Base-by-base conservation (phyloP, 139 green algal species). In the Chlamydomonas urium region DNA sequence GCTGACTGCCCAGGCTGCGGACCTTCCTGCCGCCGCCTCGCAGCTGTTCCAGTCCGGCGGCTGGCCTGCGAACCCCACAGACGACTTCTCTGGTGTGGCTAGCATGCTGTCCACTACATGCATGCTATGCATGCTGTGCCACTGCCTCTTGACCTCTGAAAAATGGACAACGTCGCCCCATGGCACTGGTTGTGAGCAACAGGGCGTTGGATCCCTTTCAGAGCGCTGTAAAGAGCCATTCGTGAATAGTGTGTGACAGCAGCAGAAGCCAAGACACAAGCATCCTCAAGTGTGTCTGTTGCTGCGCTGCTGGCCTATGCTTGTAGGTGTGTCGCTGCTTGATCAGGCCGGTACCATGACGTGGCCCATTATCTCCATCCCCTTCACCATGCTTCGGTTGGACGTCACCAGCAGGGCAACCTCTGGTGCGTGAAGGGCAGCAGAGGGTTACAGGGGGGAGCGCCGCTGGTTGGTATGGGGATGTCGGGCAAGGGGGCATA, bases 301-400 rank as follows among this genome's bases (percentile, higher is more conserved):
- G n/a, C n/a, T n/a, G n/a, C 50, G 4, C 50, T 29, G 21, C 21
- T 17, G 19, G 24, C 50, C 57, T 38, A 6, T 38, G 6, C 28
- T 4, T 47, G 59, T 32, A 67, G 59, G 47, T 35, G 66, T 79
- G 4, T 60, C 59, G 1, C 45, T 70, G 8, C 48, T 81, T 17
- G 57, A 81, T 42, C 75, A 81, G 75, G 62, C 75, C 1, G 75
- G 75, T 2, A 19, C 33, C 69, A 32, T 24, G 23, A 81, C 75
- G 62, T 81, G 73, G 69, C 75, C 75, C 33, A 81, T 81, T 53
- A 57, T 57, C 62, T 63, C 69, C 4, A 73, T 81, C 53, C 75
- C 75, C 38, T 69, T 76, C 45, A 74, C 74, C 62, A 69, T 81
- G 35, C 62, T 81, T 36, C 62, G 75, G 17, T 60, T 63, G 4